A percentile compares a stretch with the other conserved stretches of the same genome.
These are phyloP conservation scores for Curvularia sp. DNA, from an alignment of 2,329 filamentous ascomycete species.

Conservation along the genomic window DNA sequence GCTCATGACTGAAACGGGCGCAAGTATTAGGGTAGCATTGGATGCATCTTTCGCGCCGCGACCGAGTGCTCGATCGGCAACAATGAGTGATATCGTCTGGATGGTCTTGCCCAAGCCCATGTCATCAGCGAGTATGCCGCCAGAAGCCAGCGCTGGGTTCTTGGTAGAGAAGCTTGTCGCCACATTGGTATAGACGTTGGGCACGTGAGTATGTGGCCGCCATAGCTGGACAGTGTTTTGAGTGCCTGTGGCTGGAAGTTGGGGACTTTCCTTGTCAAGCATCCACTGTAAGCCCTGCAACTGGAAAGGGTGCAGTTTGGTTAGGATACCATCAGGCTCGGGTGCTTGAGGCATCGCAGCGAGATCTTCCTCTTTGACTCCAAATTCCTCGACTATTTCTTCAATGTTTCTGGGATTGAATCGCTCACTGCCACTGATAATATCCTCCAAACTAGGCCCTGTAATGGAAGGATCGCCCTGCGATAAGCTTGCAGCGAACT, in stretches of 20 bases:
- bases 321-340: conserved; percentile 70
- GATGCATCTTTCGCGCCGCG: conserved; percentile 28
- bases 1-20: conserved; percentile 85
- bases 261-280: conserved; percentile 74
- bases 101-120: conserved; percentile 94
- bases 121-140: conserved; percentile 87
- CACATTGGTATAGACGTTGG: conserved; percentile 67
- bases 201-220: conserved; percentile 61
- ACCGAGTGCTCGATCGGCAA: conserved; percentile 59
- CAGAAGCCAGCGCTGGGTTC: conserved; percentile 72
- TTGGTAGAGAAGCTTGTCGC: conserved; percentile 72
- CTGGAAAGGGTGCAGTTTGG: conserved; percentile 80
- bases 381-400: conserved; percentile 73
- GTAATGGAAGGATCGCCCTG: conserved; percentile 41
- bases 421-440: conserved; percentile 70
- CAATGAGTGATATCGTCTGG: conserved; percentile 80
- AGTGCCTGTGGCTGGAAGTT: conserved; percentile 66
- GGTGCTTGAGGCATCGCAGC: conserved; percentile 74
- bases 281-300: conserved; percentile 81
- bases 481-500: conserved; percentile 38
- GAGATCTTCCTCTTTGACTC: conserved; percentile 73
- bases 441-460: conserved; percentile 65
- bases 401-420: conserved; percentile 71
- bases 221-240: conserved; percentile 77
- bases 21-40: conserved; percentile 76